Evolutionary conservation across 768 basidiomycete genomes (phyloP), one percentile per base, ranked within the genome.

Genomic region (Leccinum rimulosum): DNA sequence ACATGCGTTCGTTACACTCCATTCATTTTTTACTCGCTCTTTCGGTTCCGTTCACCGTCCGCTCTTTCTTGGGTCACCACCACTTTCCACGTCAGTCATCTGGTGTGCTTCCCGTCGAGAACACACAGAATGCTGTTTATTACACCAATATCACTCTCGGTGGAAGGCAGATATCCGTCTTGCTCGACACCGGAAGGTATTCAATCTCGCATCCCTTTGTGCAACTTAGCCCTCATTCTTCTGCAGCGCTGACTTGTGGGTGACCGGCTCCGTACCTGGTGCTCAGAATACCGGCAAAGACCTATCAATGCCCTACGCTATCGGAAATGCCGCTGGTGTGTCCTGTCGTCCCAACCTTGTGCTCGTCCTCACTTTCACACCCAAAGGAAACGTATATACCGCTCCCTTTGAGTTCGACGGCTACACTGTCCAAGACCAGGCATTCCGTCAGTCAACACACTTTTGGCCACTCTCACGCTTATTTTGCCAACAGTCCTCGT

Each of bases 101-200:
- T 28, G 27, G 25, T 10, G 48, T 75, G 35, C 63, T 86, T 4
- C 76, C 83, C 15, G 73, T 91, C 28, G 74, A 74, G 27, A 87
- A 91, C 73, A 85, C 81, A 0, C 84, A 83, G 63, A 91, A 92
- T 75, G 79, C 84, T 0, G 84, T 89, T 66, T 92, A 92, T 68
- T 83, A 87, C 52, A 77, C 81, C 43, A 90, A 89, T 66, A 79
- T 92, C 61, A 88, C 86, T 15, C 73, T 92, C 47, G 86, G 83
- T 15, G 87, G 87, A 17, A 73, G 73, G 22, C 66, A 74, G 4
- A 74, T 88, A 61, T 77, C 80, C 25, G 86, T 91, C 54, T 75
- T 89, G 65, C 72, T 92, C 55, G 90, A 92, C 68, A 91, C 89
- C 7, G 90, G 90, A 74, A 91, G 89, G 88, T 86, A 61, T 4